Conservation (phyloP, 306 rosid species). For the Luffa aegyptiaca region DNA sequence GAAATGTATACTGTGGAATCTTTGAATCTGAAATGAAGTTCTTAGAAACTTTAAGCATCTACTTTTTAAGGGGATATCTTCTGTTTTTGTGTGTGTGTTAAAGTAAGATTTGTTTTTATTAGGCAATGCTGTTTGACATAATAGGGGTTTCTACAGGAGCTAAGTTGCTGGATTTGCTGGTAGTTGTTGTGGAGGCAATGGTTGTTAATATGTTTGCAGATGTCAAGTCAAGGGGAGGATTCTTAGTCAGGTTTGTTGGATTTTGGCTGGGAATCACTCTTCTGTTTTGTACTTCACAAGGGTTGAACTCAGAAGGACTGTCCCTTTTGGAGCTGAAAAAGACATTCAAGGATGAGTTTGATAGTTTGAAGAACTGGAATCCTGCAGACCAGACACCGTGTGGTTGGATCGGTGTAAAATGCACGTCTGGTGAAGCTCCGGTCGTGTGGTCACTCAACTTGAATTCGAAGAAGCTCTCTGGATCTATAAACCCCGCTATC, state of each 20-base stretch:
- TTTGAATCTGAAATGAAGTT: neutral
- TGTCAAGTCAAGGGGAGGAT: slow-evolving; percentile 28
- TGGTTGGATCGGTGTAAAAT: slow-evolving; percentile 64
- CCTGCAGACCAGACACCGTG: slow-evolving; percentile 68
- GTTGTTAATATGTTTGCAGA: slow-evolving; percentile 39
- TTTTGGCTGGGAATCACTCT: slow-evolving; percentile 31
- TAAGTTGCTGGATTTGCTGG: slow-evolving; percentile 16
- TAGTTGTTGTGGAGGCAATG: slow-evolving; percentile 11
- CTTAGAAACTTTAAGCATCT: neutral
- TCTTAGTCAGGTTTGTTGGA: slow-evolving; percentile 28
- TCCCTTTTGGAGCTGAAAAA: slow-evolving; percentile 57
- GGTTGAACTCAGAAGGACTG: slow-evolving; percentile 67
- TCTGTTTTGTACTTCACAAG: slow-evolving; percentile 40
- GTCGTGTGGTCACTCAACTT: slow-evolving; percentile 50
- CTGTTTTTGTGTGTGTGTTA: neutral
- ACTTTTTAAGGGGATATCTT: neutral
- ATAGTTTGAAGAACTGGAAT: slow-evolving; percentile 49
- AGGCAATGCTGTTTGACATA: neutral
- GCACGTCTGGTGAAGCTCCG: slow-evolving; percentile 33
- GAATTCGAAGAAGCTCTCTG: slow-evolving; percentile 54
- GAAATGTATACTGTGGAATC: neutral
- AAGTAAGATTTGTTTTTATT: neutral
- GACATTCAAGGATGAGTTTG: slow-evolving; percentile 30
- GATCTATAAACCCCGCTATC: slow-evolving; percentile 42
- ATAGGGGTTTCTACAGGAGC: slow-evolving; percentile 28